These are phyloP conservation scores for Ambrosia hybrid DNA, from an alignment of 140 eudicot species.

Conservation along the genomic window DNA sequence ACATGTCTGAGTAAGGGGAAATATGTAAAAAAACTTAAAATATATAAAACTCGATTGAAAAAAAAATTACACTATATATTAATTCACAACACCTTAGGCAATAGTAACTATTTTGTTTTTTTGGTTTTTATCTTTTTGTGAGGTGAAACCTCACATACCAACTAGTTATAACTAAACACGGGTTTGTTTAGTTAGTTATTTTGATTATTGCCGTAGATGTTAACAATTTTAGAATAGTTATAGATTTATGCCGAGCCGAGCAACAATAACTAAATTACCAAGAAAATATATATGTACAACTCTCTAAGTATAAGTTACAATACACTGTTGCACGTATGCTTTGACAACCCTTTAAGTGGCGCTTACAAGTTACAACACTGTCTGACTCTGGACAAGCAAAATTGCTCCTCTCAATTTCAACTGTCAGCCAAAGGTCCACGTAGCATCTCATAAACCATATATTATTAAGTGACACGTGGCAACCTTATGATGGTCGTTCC, in stretches of 20 bases:
- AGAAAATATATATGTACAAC: neutral
- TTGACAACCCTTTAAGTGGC: neutral
- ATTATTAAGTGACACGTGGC: constrained; percentile 37
- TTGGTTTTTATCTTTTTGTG: no score
- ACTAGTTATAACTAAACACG: no score
- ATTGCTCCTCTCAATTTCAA: constrained; percentile 30
- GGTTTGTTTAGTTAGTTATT: no score
- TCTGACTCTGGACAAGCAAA: constrained; percentile 7
- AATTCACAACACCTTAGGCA: no score
- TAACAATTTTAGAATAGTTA: neutral
- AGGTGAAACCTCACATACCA: no score
- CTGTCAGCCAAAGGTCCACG: constrained; percentile 59
- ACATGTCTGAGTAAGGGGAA: no score
- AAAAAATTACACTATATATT: no score
- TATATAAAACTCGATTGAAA: no score
- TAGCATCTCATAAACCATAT: constrained; percentile 36
- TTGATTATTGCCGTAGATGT: neutral
- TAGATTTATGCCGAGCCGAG: neutral
- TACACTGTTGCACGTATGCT: constrained; percentile 4
- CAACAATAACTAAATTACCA: neutral
- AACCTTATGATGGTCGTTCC: constrained; percentile 17
- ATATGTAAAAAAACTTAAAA: no score
- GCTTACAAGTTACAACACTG: neutral
- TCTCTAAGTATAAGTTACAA: neutral
- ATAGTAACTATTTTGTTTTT: no score